A percentile compares a stretch with the other conserved stretches of the same genome.
These are phyloP conservation scores for Prunus campanulata DNA, from an alignment of 306 rosid species.

Conservation along the genomic window DNA sequence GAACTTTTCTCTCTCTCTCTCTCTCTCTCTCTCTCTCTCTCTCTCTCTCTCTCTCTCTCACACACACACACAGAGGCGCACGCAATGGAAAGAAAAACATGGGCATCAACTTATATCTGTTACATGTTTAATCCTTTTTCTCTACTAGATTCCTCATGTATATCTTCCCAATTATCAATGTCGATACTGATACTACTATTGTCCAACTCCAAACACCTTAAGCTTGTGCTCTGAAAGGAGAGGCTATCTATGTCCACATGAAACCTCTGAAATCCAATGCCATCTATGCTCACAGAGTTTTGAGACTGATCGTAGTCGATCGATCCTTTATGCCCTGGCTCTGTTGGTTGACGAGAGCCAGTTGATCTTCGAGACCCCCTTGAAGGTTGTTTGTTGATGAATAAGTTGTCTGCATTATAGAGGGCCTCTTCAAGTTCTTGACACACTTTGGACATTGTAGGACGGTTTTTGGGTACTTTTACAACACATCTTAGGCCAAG, in stretches of 20 bases:
- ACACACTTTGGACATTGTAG: constrained; percentile 71
- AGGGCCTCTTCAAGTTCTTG: constrained; percentile 63
- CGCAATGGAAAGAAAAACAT: background rate
- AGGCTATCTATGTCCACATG: constrained; percentile 58
- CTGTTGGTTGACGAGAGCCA: constrained; percentile 18
- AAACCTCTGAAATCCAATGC: constrained; percentile 60
- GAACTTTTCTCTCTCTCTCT: background rate
- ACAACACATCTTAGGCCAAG: constrained; percentile 69
- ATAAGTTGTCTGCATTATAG: constrained; percentile 29
- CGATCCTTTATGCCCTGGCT: constrained; percentile 12
- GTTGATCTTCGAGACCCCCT: constrained; percentile 14
- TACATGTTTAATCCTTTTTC: constrained; percentile 16
- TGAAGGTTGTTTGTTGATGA: constrained; percentile 28
- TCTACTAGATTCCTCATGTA: constrained; percentile 17
- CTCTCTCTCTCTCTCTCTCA: background rate
- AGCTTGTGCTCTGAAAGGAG: constrained; percentile 50
- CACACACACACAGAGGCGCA: background rate
- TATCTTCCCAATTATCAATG: constrained; percentile 31
- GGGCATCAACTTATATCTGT: background rate
- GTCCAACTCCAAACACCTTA: constrained; percentile 67
- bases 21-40: background rate
- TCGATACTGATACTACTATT: constrained; percentile 48
- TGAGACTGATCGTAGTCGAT: constrained; percentile 45
- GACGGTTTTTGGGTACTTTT: constrained; percentile 59
- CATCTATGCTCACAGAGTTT: constrained; percentile 63